Evolutionary conservation across 306 rosid species (phyloP).

Genomic region (Begonia peltatifolia): DNA sequence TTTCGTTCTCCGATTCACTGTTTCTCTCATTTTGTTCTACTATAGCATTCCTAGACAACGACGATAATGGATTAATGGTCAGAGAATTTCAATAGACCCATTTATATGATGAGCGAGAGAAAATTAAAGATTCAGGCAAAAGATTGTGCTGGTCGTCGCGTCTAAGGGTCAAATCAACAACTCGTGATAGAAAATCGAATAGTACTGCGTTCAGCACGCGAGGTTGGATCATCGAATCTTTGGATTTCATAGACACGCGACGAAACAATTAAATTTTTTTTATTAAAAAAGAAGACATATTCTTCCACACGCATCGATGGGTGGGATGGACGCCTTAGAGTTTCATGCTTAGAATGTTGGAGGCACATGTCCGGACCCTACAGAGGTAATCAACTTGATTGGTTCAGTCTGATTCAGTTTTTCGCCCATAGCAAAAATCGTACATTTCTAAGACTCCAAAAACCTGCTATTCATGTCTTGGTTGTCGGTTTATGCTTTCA

Average conservation of each 20-base stretch:
- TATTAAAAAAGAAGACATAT: too few relatives aligned
- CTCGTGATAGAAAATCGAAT: constrained; percentile 9
- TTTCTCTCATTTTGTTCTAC: neutral
- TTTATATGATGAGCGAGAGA: constrained; percentile 17
- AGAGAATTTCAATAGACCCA: too few relatives aligned
- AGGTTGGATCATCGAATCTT: constrained; percentile 26
- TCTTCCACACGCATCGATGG: too few relatives aligned
- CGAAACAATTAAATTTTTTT: constrained; percentile 7
- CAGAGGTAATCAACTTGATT: too few relatives aligned
- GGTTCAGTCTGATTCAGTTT: too few relatives aligned
- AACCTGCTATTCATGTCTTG: too few relatives aligned
- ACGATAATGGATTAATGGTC: constrained; percentile 17
- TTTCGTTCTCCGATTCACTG: neutral
- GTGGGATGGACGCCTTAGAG: too few relatives aligned
- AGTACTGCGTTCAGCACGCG: constrained; percentile 4
- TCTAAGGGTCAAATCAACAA: constrained; percentile 24
- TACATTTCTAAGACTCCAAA: too few relatives aligned
- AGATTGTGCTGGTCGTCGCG: constrained; percentile 70
- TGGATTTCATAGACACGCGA: constrained; percentile 34
- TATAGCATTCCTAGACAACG: constrained; percentile 9
- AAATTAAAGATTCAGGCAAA: constrained; percentile 44
- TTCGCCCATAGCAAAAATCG: too few relatives aligned
- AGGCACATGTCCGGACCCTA: too few relatives aligned
- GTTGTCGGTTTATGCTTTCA: too few relatives aligned
- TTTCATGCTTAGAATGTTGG: too few relatives aligned